Evolutionary conservation across 305 asterid species (phyloP), one percentile per base, ranked within the genome.

Genomic region (Coffea humblotiana): DNA sequence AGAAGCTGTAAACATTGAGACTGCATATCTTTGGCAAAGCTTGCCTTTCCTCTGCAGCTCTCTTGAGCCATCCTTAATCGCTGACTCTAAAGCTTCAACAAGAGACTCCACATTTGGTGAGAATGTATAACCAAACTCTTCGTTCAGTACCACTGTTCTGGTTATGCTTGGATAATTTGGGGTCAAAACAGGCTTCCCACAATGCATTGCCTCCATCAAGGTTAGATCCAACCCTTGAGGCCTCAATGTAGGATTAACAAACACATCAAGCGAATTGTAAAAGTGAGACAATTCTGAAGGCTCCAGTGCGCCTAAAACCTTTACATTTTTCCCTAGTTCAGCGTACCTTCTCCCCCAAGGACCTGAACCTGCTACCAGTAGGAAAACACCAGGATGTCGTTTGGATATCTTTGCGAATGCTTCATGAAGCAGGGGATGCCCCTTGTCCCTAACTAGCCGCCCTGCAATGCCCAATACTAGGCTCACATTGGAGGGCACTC

Each of bases 161-260:
- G 74, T 77, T 48, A 69, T 81, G 54, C 82, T 81, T 15, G 87
- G 84, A 51, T 45, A 84, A 51, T 81, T 81, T 63, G 87, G 66
- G 23, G 82, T 48, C 75, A 84, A 21, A 49, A 78, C 77, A 60
- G 72, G 71, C 63, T 74, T 80, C 63, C 87, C 84, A 29, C 84
- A 67, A 77, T 77, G 79, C 84, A 80, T 84, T 18, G 84, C 82
- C 61, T 84, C 82, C 49, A 78, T 84, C 72, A 81, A 18, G 14
- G 83, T 81, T 40, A 84, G 80, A 78, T 84, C 82, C 43, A 72
- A 80, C 79, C 84, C 84, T 51, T 78, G 82, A 35, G 87, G 82
- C 75, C 84, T 77, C 67, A 84, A 37, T 1, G 84, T 80, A 16
- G 84, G 87, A 61, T 84, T 84, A 60, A 78, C 78, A 71, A 78